These are phyloP conservation scores for Mycena galericulata DNA, from an alignment of 768 basidiomycete species.

Conservation along the genomic window DNA sequence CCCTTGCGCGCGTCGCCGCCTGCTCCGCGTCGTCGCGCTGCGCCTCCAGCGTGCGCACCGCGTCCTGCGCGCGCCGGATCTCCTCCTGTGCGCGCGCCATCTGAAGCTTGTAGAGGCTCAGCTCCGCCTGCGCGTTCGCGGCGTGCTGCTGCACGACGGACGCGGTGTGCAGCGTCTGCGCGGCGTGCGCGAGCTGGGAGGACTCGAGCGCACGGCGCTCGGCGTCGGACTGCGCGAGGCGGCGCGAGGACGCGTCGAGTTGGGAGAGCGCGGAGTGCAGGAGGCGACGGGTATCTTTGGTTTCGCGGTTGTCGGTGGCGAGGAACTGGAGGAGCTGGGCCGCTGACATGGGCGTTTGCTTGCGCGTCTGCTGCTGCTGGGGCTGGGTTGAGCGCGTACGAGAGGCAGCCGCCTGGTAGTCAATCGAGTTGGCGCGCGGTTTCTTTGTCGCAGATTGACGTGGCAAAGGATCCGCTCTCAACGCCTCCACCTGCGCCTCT, in stretches of 20 bases:
- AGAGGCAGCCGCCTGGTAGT: neutral
- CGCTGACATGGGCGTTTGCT: conserved; percentile 7
- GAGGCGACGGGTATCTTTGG: conserved; percentile 4
- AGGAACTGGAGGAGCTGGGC: conserved; percentile 14
- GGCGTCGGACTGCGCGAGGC: conserved; percentile 11
- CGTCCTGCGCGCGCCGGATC: conserved; percentile 12
- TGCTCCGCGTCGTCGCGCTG: conserved; percentile 39
- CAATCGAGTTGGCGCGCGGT: neutral
- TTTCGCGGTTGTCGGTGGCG: conserved; percentile 4
- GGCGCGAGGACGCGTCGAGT: conserved; percentile 22
- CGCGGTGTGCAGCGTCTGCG: conserved; percentile 3
- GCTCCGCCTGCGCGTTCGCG: conserved; percentile 24
- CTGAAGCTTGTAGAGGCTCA: conserved; percentile 14
- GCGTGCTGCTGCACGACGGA: conserved; percentile 15
- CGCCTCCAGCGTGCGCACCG: conserved; percentile 13
- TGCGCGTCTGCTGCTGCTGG: no score
- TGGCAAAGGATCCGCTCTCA: neutral
- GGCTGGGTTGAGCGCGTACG: conserved; percentile 12
- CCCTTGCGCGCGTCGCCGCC: conserved; percentile 55
- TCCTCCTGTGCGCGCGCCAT: conserved; percentile 21
- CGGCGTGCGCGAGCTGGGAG: neutral
- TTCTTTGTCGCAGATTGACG: conserved; percentile 1
- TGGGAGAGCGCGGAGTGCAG: conserved; percentile 17
- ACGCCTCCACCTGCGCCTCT: conserved; percentile 24
- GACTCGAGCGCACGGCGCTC: conserved; percentile 20